Percentiles rank a stretch among this genome's conserved stretches.
Conservation (phyloP, 1,284 basidiomycete species). For the Moniliella sp. region DNA sequence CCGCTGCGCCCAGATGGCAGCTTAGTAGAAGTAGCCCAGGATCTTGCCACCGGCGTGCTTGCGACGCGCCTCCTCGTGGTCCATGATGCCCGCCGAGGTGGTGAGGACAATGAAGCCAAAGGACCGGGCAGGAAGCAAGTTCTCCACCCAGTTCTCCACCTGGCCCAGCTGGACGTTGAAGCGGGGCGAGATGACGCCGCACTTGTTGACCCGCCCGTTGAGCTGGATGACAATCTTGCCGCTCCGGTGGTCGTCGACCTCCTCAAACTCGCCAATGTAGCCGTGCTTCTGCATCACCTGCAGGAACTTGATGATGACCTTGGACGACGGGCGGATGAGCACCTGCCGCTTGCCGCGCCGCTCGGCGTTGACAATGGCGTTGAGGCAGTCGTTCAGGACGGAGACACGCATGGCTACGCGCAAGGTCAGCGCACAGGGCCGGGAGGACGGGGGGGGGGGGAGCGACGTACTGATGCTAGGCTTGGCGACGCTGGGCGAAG, state of each 20-base stretch:
- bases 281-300: slow-evolving; percentile 37
- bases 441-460: no score
- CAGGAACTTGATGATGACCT: slow-evolving; percentile 34
- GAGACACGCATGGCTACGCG: slow-evolving; percentile 32
- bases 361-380: slow-evolving; percentile 34
- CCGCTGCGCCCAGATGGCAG: no score
- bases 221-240: slow-evolving; percentile 97
- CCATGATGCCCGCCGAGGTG: slow-evolving; percentile 90
- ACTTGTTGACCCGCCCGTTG: slow-evolving; percentile 92
- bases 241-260: slow-evolving; percentile 97
- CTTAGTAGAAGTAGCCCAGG: slow-evolving; percentile 35
- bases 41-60: slow-evolving; percentile 85
- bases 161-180: slow-evolving; percentile 86
- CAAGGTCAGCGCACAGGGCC: no score
- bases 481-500: no score
- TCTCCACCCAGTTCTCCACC: slow-evolving; percentile 57
- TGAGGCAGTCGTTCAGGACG: slow-evolving; percentile 33
- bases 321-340: slow-evolving; percentile 30
- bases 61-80: slow-evolving; percentile 95
- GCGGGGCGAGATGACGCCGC: slow-evolving; percentile 86
- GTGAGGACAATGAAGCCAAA: slow-evolving; percentile 93
- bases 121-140: slow-evolving; percentile 44
- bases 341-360: slow-evolving; percentile 34
- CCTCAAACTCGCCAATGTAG: slow-evolving; percentile 97
- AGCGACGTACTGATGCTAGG: no score